Conservation (phyloP, 257 asterid species). For the Forsythia viridissima region DNA sequence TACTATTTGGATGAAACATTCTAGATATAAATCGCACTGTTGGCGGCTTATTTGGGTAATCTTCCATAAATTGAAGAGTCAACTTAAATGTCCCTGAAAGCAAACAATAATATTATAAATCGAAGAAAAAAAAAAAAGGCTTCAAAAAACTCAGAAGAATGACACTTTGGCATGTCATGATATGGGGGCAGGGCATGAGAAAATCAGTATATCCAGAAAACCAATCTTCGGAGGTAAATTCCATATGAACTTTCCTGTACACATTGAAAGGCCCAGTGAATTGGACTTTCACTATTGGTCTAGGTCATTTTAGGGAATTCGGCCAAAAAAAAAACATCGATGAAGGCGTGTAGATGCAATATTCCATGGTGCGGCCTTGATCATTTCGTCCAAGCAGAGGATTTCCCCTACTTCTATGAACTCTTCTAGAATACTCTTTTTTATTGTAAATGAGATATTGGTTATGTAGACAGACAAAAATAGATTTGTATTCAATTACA, state of each 20-base stretch:
- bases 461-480: neutral
- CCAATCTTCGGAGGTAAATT: neutral
- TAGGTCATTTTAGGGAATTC: neutral
- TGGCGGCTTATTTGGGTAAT: conserved; percentile 97
- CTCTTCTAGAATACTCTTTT: neutral
- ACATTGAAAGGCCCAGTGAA: neutral
- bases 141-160: neutral
- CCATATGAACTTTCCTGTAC: neutral
- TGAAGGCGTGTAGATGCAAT: neutral
- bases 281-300: neutral
- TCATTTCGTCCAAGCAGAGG: neutral
- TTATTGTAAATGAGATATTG: neutral
- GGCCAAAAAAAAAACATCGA: neutral
- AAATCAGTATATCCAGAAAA: neutral
- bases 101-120: conserved; percentile 12
- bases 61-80: conserved; percentile 88
- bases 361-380: neutral
- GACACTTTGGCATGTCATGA: neutral
- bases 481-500: neutral
- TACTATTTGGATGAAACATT: conserved; percentile 99
- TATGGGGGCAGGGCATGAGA: neutral
- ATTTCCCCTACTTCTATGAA: neutral
- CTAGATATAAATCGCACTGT: conserved; percentile 87
- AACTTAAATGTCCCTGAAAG: conserved; percentile 81
- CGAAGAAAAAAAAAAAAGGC: conserved; percentile 10